These are phyloP conservation scores for Salicornia ramosissima DNA, from an alignment of 148 eudicot genomes.

Conservation along the genomic window DNA sequence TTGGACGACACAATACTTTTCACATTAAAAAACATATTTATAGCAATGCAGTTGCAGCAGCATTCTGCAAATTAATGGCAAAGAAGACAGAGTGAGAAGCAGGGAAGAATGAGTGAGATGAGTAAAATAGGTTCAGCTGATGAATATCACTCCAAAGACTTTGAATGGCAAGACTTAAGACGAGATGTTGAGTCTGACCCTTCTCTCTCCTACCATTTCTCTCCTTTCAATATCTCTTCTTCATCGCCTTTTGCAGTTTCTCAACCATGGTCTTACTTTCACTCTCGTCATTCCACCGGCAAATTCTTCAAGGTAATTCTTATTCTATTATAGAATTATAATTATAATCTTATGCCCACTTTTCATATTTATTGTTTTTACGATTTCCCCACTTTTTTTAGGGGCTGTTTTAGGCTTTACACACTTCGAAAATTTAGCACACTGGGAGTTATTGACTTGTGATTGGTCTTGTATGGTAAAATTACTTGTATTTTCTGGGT, in stretches of 20 bases:
- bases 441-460: too few relatives aligned
- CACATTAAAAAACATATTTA: too few relatives aligned
- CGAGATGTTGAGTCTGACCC: slow-evolving; percentile 53
- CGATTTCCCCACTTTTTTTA: too few relatives aligned
- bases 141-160: slow-evolving; percentile 78
- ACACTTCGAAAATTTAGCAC: too few relatives aligned
- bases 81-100: too few relatives aligned
- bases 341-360: not conserved
- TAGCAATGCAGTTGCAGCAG: too few relatives aligned
- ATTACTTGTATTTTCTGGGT: too few relatives aligned
- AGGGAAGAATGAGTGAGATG: not conserved
- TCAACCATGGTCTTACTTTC: slow-evolving; percentile 69
- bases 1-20: too few relatives aligned
- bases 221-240: slow-evolving; percentile 21
- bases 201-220: slow-evolving; percentile 48
- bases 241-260: slow-evolving; percentile 29
- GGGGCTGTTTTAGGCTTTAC: too few relatives aligned
- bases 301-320: slow-evolving; percentile 78
- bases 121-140: slow-evolving; percentile 28
- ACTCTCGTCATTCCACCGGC: slow-evolving; percentile 82
- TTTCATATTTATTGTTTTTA: too few relatives aligned
- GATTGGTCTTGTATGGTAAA: too few relatives aligned
- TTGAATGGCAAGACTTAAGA: slow-evolving; percentile 69
- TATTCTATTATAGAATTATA: not conserved
- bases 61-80: too few relatives aligned